Evolutionary conservation across 1,139 yeast genomes (phyloP), one percentile per base, ranked within the genome.

Genomic region (Kurtzmaniella quercitrusa): DNA sequence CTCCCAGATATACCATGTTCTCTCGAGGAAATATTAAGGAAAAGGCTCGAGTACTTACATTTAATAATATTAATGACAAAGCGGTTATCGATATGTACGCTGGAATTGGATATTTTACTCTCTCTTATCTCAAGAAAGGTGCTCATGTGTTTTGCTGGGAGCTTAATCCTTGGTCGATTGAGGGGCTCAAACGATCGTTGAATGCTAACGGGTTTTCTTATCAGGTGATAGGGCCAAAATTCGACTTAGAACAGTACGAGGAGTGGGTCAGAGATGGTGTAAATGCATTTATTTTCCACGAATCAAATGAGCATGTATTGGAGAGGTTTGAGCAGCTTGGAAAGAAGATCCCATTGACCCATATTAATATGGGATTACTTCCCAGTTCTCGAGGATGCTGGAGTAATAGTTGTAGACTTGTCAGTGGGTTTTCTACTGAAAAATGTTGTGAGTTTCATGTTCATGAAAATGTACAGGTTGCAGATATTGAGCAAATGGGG

Each of bases 11-110:
- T 56, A 87, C 95, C 11, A 89, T 89, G 96, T 89, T 89, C 57
- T 82, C 91, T 34, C 63, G 96, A n/a, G 96, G 96, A 0, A 89
- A 89, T 56, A 79, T 89, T 52, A 85, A 83, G 50, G 96, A 89
- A 56, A 89, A 89, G 60, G 75, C 81, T 14, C 63, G 96, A 18
- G 73, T 89, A 0, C 23, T 40, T 7, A 58, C 84, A 42, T 75
- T 69, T 55, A 46, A 48, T 7, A 16, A 39, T 9, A 41, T 50
- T 15, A 15, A 25, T 12, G 53, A 59, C 11, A 64, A 70, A 0
- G 70, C 69, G 27, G 79, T 85, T 0, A 67, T 85, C 6, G 96
- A 89, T 56, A 57, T 89, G 46, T 89, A 88, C 58, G 81, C 87
- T 25, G 96, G 96, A 0, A 88, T 89, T 42, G 96, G 96, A 1